Evolutionary conservation across 176 grass and related monocot species (phyloP).

Genomic region (Carex parvula): DNA sequence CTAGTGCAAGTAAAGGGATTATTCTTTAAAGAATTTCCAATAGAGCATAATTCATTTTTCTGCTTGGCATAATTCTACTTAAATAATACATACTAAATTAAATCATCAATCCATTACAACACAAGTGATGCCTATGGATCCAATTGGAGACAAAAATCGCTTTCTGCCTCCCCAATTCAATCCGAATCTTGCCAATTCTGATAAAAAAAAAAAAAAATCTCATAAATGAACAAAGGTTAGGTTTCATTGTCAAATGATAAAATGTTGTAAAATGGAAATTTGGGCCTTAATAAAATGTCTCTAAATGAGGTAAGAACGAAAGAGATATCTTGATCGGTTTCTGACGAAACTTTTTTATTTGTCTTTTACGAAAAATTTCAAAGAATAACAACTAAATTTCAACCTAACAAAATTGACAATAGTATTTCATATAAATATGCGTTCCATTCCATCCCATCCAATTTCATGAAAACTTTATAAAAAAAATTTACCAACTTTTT

Average conservation of each 20-base stretch:
- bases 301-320: background rate
- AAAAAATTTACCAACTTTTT: too few species aligned
- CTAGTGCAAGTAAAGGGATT: background rate
- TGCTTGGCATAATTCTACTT: too few species aligned
- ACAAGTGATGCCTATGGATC: background rate
- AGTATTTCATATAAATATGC: too few species aligned
- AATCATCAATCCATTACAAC: too few species aligned
- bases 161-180: background rate
- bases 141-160: background rate
- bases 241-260: background rate
- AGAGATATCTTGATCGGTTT: background rate
- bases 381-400: too few species aligned
- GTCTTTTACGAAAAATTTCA: background rate
- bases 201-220: background rate
- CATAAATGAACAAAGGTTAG: background rate
- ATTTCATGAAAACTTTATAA: too few species aligned
- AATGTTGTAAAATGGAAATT: background rate
- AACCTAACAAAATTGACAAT: too few species aligned
- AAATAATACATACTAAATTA: too few species aligned
- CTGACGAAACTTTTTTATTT: background rate
- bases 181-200: background rate
- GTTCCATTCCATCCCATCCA: too few species aligned
- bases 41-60: background rate
- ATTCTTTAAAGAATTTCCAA: background rate
- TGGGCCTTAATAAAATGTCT: background rate